These are phyloP conservation scores for Peltaster fructicola DNA, from an alignment of 2,329 filamentous ascomycete genomes.

Conservation along the genomic window DNA sequence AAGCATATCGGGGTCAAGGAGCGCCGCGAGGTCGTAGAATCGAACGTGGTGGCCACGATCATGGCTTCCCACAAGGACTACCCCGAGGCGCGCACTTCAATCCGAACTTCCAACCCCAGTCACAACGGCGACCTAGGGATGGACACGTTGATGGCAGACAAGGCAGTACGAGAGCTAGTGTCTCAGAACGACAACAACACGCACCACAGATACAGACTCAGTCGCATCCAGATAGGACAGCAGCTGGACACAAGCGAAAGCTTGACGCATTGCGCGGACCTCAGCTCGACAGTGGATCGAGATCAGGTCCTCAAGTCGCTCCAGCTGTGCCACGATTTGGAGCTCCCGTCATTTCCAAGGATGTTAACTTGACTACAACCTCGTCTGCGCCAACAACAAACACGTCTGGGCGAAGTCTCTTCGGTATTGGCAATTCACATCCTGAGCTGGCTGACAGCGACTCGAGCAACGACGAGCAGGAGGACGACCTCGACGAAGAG, in stretches of 20 bases:
- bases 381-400: slow-evolving; percentile 1
- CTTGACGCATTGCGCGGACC: slow-evolving; percentile 13
- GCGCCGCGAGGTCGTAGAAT: too few species aligned
- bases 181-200: slow-evolving; percentile 1
- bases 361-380: slow-evolving; percentile 1
- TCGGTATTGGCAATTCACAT: slow-evolving; percentile 1
- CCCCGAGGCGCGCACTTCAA: slow-evolving; percentile 17
- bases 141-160: too few species aligned
- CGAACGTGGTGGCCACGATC: too few species aligned
- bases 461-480: slow-evolving; percentile 33
- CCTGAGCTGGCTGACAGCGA: slow-evolving; percentile 3
- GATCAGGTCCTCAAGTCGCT: slow-evolving; percentile 10
- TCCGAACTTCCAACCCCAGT: slow-evolving; percentile 15
- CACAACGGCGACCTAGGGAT: too few species aligned
- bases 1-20: too few species aligned
- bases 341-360: slow-evolving; percentile 1
- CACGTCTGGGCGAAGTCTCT: too few species aligned
- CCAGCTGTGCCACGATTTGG: slow-evolving; percentile 19
- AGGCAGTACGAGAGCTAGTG: too few species aligned
- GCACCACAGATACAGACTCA: too few species aligned
- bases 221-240: slow-evolving; percentile 3
- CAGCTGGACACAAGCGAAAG: slow-evolving; percentile 18
- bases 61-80: slow-evolving; percentile 3
- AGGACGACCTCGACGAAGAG: slow-evolving; percentile 56
- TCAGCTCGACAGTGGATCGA: slow-evolving; percentile 5